Percentiles rank a stretch among this genome's conserved stretches.
phyloP scores from a whole-genome alignment of 768 basidiomycete species.

The Polyporus arcularius region DNA sequence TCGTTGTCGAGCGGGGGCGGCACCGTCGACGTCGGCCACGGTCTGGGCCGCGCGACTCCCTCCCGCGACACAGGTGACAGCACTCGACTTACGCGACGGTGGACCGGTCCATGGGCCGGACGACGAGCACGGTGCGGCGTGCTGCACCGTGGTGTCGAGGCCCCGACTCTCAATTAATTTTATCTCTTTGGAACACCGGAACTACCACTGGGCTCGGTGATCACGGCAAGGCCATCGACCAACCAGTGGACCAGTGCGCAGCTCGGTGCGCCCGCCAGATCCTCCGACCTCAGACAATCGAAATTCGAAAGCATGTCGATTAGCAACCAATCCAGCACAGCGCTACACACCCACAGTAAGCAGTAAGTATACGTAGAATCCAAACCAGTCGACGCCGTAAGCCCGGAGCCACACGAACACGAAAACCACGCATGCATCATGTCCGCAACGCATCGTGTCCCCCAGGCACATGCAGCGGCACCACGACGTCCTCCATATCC shows the following conservation, averaged over 20 bases:
- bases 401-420: background rate
- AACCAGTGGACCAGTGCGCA: too few relatives aligned
- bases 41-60: background rate
- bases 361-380: background rate
- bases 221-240: background rate
- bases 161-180: too few relatives aligned
- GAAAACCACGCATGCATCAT: constrained; percentile 1
- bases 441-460: constrained; percentile 13
- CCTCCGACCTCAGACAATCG: too few relatives aligned
- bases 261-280: too few relatives aligned
- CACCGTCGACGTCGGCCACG: background rate
- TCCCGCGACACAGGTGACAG: background rate
- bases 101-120: background rate
- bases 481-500: constrained; percentile 34
- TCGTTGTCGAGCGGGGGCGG: background rate
- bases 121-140: background rate
- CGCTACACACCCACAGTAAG: background rate
- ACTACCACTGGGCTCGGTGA: background rate
- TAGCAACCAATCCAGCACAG: too few relatives aligned
- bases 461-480: constrained; percentile 12
- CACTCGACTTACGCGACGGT: background rate
- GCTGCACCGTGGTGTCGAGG: too few relatives aligned
- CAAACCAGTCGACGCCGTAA: background rate
- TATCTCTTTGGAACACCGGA: background rate
- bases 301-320: too few relatives aligned